Evolutionary conservation across 352 stramenopile genomes (phyloP).

Genomic region (Globisporangium cederbergense): DNA sequence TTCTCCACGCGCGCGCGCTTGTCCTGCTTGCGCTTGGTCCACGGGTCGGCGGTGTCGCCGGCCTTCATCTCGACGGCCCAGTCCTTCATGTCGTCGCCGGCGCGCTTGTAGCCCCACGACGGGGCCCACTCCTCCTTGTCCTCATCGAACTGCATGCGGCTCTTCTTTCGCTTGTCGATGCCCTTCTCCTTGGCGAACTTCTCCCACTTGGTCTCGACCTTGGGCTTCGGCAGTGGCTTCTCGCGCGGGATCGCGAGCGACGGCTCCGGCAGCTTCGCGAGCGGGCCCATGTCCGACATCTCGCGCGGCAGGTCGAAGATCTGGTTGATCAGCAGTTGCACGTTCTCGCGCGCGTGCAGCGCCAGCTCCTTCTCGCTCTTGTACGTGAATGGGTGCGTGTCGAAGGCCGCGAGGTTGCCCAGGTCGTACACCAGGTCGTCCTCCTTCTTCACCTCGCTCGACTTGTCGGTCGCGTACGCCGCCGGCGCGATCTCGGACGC

Average conservation of each 20-base stretch:
- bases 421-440: slow-evolving; percentile 89
- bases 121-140: slow-evolving; percentile 91
- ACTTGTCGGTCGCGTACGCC: slow-evolving; percentile 57
- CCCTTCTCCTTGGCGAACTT: slow-evolving; percentile 98
- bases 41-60: slow-evolving; percentile 92
- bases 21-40: slow-evolving; percentile 90
- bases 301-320: slow-evolving; percentile 91
- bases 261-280: slow-evolving; percentile 77
- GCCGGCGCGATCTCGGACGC: slow-evolving; percentile 79
- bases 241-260: slow-evolving; percentile 78
- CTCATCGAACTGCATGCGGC: slow-evolving; percentile 97
- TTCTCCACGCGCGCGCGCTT: slow-evolving; percentile 92
- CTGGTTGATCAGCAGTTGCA: slow-evolving; percentile 92
- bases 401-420: slow-evolving; percentile 85
- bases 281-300: slow-evolving; percentile 90
- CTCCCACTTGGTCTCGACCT: slow-evolving; percentile 98
- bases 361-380: slow-evolving; percentile 88
- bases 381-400: slow-evolving; percentile 85
- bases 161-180: slow-evolving; percentile 97
- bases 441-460: slow-evolving; percentile 69
- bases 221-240: slow-evolving; percentile 90
- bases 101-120: slow-evolving; percentile 90
- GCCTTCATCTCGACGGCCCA: slow-evolving; percentile 94
- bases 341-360: slow-evolving; percentile 88
- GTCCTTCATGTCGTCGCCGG: slow-evolving; percentile 86